Base-by-base conservation (phyloP, 2,329 filamentous ascomycete species). In the Ceratocystis papillata region DNA sequence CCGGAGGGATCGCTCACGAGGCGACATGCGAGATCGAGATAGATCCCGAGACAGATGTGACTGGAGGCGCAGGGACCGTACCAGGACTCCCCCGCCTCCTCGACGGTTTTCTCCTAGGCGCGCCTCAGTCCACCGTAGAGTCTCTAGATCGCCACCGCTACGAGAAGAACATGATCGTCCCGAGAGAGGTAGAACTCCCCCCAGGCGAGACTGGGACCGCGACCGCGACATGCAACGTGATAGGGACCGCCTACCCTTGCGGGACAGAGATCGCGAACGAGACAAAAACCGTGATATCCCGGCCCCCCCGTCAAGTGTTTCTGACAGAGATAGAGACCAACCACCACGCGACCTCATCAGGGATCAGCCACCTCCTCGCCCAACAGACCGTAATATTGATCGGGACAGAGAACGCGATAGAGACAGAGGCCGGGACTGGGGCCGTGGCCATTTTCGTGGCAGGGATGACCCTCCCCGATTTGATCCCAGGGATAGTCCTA, bases 1-100 rank as follows among this genome's bases (percentile, higher is more conserved):
- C 68, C 73, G 77, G 41, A 72, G 77, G 63, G 76, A 78, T 20
- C 74, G 77, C 64, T 78, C 77, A 72, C 74, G 77, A 63, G 78
- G 77, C 17, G 73, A 76, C 65, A 78, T 77, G 15, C 73, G 77
- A 67, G 76, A 76, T 15, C 72, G 76, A 17, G 55, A 67, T 8
- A 63, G 65, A 28, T 64, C 62, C 25, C 62, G 65, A 25, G 65
- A 67, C 53, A 30, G 65, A 10, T 55, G 62, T 65, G 74, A 77
- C 10, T 68, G 64, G 67, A 66, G 69, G 63, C 68, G 67, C 60
- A 69, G 69, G 44, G 69, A 68, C 44, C 69, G 67, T 63, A 65
- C 65, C 59, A 72, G 77, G 68, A 73, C 75, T 25, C 76, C 75
- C 3, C 55, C 37, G 37, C 37, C 55, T 20, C 75, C 76, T 25